phyloP scores from a whole-genome alignment of 2,329 filamentous ascomycete species.

The Grosmannia huntii region DNA sequence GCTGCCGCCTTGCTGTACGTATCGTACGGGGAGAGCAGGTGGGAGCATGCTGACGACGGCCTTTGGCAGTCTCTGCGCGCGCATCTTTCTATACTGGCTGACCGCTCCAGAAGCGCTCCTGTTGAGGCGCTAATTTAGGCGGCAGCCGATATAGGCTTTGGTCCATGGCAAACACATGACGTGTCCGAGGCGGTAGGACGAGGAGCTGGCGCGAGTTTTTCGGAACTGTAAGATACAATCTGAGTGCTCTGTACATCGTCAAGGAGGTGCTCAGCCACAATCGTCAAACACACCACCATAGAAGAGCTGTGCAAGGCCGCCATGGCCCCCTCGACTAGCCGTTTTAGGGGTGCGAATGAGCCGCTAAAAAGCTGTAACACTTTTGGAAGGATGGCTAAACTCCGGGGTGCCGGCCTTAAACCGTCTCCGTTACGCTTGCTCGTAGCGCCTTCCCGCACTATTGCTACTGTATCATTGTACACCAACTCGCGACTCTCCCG shows the following conservation, averaged over 20 bases:
- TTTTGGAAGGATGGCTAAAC: background rate
- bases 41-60: background rate
- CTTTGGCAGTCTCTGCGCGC: background rate
- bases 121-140: too few species aligned
- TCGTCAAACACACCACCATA: background rate
- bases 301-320: background rate
- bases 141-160: too few species aligned
- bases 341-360: background rate
- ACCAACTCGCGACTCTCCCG: background rate
- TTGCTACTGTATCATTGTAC: background rate
- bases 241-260: background rate
- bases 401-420: background rate
- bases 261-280: background rate
- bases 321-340: background rate
- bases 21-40: background rate
- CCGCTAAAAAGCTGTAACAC: background rate
- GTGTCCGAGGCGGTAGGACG: too few species aligned
- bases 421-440: background rate
- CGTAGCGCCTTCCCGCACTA: background rate
- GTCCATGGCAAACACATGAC: too few species aligned
- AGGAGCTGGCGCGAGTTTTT: too few species aligned
- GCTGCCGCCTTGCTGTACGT: background rate
- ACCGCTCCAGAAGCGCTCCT: too few species aligned
- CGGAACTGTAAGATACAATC: background rate
- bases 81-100: too few species aligned